Base-by-base conservation (phyloP, 805 yeast genomes). In the Suhomyces kilbournensis region DNA sequence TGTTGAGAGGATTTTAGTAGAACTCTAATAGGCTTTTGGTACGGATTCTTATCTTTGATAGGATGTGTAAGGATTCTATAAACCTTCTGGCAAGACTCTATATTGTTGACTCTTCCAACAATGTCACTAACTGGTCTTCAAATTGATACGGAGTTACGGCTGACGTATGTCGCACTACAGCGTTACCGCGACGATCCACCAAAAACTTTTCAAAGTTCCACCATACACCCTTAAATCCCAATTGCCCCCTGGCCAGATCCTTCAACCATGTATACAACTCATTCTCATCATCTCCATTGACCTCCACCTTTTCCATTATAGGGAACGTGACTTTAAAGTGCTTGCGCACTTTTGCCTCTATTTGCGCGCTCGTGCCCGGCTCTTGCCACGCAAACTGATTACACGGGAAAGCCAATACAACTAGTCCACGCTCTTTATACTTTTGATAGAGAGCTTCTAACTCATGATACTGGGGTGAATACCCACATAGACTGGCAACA, bases 371-470 rank as follows among this genome's bases (percentile, higher is more conserved):
- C 2, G 80, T 64, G 3, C 84, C 85, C 59, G 94, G 86, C 70
- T 92, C 89, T 75, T 94, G 87, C 60, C 81, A 74, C 22, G 87
- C 92, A 66, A 91, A 91, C 67, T 90, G 97, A 72, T 90, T 88
- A 71, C 97, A 89, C 30, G 97, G 97, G 79, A 91, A 90, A 0
- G 91, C 97, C 34, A 91, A 57, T 25, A 91, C 77, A 44, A 72
- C 82, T 22, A 92, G 74, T 1, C 89, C 96, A 56, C 79, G 63
- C 47, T 78, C 81, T 49, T 78, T 71, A 71, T 85, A 88, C 64
- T 83, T 82, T 55, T 83, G 72, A 72, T 89, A 84, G 12, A 91
- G 70, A 40, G 67, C 71, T 70, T 91, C 92, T 34, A 91, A 72
- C 49, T 85, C 93, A 49, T 76, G 71, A 67, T 86, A 88, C 43